Conservation (phyloP, 129 eudicot genomes). For the Erigeron canadensis region DNA sequence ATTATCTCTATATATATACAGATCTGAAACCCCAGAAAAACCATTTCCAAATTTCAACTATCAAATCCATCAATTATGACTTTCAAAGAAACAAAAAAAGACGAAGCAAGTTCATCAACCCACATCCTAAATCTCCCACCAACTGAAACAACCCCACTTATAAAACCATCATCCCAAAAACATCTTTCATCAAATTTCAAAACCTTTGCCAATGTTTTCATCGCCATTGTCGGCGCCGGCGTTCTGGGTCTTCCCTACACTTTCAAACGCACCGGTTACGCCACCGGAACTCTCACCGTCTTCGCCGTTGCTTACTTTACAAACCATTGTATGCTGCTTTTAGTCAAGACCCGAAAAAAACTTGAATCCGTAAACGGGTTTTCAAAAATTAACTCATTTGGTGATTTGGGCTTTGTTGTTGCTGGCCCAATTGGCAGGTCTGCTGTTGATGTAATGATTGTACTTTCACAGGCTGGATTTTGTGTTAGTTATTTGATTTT, state of each 20-base stretch:
- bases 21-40: too few relatives aligned
- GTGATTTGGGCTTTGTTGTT: conserved; percentile 80
- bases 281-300: conserved; percentile 52
- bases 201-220: conserved; percentile 78
- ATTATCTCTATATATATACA: not conserved
- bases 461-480: conserved; percentile 85
- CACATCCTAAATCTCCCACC: conserved; percentile 40
- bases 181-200: conserved; percentile 54
- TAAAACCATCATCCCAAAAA: conserved; percentile 26
- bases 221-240: conserved; percentile 81
- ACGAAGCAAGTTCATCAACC: conserved; percentile 58
- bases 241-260: conserved; percentile 86
- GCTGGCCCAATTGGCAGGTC: conserved; percentile 72
- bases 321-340: conserved; percentile 64
- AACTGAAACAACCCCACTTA: conserved; percentile 49
- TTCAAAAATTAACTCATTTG: conserved; percentile 70
- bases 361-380: conserved; percentile 38
- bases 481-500: conserved; percentile 87
- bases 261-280: conserved; percentile 64
- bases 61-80: conserved; percentile 27
- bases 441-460: conserved; percentile 80
- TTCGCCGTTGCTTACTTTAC: conserved; percentile 60
- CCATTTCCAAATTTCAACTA: too few relatives aligned
- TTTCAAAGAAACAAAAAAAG: conserved; percentile 28
- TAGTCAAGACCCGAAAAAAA: conserved; percentile 54